Percentiles rank a stretch among this genome's conserved stretches.
Conservation (phyloP, 2,329 filamentous ascomycete genomes). For the Clonostachys rosea region DNA sequence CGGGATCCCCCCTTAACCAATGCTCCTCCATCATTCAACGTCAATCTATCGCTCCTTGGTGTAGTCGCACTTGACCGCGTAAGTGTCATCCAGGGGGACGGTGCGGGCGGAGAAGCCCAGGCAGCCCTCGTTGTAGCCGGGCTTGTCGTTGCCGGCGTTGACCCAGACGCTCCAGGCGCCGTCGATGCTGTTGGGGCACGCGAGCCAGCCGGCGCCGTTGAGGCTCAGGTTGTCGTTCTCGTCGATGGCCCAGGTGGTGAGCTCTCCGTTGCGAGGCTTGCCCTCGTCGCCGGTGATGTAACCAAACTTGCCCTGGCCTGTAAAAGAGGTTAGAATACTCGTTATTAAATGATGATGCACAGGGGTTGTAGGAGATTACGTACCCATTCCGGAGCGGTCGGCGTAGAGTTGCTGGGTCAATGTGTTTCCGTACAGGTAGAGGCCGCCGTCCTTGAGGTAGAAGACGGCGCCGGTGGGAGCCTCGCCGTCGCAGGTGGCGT, state of each 20-base stretch:
- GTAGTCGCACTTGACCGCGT: conserved; percentile 31
- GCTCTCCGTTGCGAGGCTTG: conserved; percentile 34
- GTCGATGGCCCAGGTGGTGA: conserved; percentile 40
- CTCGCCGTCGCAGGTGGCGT: conserved; percentile 40
- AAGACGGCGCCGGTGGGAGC: conserved; percentile 17
- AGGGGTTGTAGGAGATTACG: conserved; percentile 37
- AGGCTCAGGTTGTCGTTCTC: conserved; percentile 27
- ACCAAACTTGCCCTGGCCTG: conserved; percentile 46
- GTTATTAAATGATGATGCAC: conserved; percentile 23
- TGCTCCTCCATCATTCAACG: too few species aligned
- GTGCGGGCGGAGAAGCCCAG: conserved; percentile 24
- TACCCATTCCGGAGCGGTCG: conserved; percentile 56
- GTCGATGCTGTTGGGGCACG: conserved; percentile 38
- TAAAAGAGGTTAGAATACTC: conserved; percentile 14
- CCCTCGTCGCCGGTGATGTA: conserved; percentile 42
- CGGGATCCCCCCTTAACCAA: too few species aligned
- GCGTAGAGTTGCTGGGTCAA: conserved; percentile 42
- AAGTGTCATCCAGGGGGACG: conserved; percentile 6
- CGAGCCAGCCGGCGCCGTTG: conserved; percentile 35
- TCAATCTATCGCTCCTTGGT: conserved; percentile 3
- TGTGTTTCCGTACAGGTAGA: conserved; percentile 40
- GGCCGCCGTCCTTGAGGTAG: conserved; percentile 23
- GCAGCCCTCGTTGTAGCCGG: conserved; percentile 29
- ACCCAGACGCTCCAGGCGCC: conserved; percentile 36
- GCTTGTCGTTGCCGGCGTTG: conserved; percentile 18